Evolutionary conservation across 192 early-diverging fungal genomes (phyloP).

Genomic region (Powellomyces hirtus): DNA sequence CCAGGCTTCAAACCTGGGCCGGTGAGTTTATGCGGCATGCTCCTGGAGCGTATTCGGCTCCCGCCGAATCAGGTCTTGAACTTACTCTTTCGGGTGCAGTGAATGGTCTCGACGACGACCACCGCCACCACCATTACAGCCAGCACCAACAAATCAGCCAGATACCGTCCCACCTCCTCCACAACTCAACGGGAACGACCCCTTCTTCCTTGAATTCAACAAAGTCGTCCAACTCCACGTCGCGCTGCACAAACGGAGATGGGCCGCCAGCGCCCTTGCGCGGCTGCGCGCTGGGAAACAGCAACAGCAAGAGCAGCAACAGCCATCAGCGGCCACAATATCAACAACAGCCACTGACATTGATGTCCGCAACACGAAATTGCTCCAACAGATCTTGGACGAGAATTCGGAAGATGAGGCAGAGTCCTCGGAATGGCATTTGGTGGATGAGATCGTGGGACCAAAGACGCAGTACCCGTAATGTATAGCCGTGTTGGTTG

Average conservation of each 20-base stretch:
- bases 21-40: too few species aligned
- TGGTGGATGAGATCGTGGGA: constrained; percentile 17
- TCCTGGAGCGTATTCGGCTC: too few species aligned
- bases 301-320: neutral
- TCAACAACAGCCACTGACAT: neutral
- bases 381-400: constrained; percentile 2
- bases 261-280: neutral
- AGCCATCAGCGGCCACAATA: neutral
- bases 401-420: constrained; percentile 21
- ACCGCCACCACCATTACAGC: neutral
- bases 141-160: neutral
- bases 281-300: neutral
- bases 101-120: too few species aligned
- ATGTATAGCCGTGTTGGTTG: too few species aligned
- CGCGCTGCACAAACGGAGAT: neutral
- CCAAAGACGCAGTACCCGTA: too few species aligned
- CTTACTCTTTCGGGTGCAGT: too few species aligned
- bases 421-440: constrained; percentile 4
- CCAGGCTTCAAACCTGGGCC: constrained; percentile 38
- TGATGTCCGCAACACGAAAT: neutral
- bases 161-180: neutral
- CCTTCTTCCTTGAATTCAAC: constrained; percentile 6
- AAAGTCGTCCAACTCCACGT: constrained; percentile 22
- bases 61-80: too few species aligned
- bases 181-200: too few species aligned